Percentiles rank a stretch among this genome's conserved stretches.
These are phyloP conservation scores for Phialophora expanda DNA, from an alignment of 2,329 filamentous ascomycete genomes.

Conservation along the genomic window DNA sequence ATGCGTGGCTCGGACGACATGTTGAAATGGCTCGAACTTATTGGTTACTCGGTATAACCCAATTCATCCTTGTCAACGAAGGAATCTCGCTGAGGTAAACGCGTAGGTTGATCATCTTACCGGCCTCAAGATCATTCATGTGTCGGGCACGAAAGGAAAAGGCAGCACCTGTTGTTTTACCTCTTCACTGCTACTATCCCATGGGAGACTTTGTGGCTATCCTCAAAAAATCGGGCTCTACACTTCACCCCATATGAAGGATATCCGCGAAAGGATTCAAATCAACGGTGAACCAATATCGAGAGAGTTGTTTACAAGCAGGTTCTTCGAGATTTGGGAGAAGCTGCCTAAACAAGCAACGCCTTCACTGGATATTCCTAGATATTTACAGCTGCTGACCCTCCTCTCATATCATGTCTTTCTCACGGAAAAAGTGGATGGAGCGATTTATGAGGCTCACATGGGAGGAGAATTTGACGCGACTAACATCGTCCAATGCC, in stretches of 20 bases:
- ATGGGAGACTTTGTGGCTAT: conserved; percentile 41
- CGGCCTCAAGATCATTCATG: conserved; percentile 69
- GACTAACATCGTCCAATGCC: conserved; percentile 78
- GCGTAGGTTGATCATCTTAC: conserved; percentile 13
- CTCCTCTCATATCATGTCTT: conserved; percentile 86
- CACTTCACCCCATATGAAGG: conserved; percentile 83
- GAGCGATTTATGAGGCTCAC: conserved; percentile 86
- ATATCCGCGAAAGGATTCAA: conserved; percentile 81
- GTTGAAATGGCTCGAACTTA: too few species aligned
- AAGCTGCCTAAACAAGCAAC: conserved; percentile 59
- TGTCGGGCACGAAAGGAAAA: conserved; percentile 94
- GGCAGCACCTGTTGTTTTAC: conserved; percentile 85
- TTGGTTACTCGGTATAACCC: too few species aligned
- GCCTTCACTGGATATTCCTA: conserved; percentile 64
- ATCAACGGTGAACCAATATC: conserved; percentile 74
- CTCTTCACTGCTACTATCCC: conserved; percentile 73
- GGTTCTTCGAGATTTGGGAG: conserved; percentile 87
- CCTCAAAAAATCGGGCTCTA: conserved; percentile 72
- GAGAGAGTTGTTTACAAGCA: conserved; percentile 70
- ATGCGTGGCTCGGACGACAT: too few species aligned
- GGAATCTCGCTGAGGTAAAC: too few species aligned
- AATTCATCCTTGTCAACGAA: too few species aligned
- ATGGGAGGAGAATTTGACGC: conserved; percentile 92
- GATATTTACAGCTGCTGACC: conserved; percentile 91
- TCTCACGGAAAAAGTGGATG: conserved; percentile 72